Base-by-base conservation (phyloP, 2,329 filamentous ascomycete species). In the Fusarium albidum region DNA sequence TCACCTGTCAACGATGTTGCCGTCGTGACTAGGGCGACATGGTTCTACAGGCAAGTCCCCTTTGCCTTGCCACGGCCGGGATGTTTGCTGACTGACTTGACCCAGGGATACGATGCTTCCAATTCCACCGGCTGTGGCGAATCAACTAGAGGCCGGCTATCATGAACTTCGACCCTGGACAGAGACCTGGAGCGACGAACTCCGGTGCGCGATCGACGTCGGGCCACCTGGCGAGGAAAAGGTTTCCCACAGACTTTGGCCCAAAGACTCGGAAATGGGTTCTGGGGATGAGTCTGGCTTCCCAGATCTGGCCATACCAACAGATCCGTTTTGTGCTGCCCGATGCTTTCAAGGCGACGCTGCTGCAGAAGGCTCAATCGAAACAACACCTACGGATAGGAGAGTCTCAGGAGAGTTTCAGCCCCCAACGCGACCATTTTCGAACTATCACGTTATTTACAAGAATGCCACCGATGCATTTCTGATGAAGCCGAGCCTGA, bases 161-260 rank as follows among this genome's bases (percentile, higher is more conserved):
- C 79, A 89, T 49, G 91, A 96, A 67, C 78, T 98, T 43, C 87
- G 87, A 47, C 91, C 92, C 0, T 96, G 94, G 88, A 92, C 90
- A 2, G 86, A 95, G 64, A 96, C 94, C 2, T 99, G 95, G 92
- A 83, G 82, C 45, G 93, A 97, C 67, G 94, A 99, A 73, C 77
- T 99, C 8, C 87, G 89, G 60, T 96, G 92, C 72, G 96, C 95
- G 6, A 81, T 96, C 6, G 91, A 96, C 43, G 91, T 97, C 51
- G 95, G 95, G 2, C 88, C 94, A 2, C 79, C 89, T 9, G 95
- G 94, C 1, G 95, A 99, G 73, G 89, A 95, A 75, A 98, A 98
- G 71, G 88, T 97, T 8, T 85, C 91, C 1, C 87, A 96, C 72
- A 86, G 81, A 29, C 76, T 98, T 9, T 97, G 93, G 92, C 88